A percentile compares a stretch with the other conserved stretches of the same genome.
Conservation (phyloP, 2,329 filamentous ascomycete genomes). For the Neonectria punicea region DNA sequence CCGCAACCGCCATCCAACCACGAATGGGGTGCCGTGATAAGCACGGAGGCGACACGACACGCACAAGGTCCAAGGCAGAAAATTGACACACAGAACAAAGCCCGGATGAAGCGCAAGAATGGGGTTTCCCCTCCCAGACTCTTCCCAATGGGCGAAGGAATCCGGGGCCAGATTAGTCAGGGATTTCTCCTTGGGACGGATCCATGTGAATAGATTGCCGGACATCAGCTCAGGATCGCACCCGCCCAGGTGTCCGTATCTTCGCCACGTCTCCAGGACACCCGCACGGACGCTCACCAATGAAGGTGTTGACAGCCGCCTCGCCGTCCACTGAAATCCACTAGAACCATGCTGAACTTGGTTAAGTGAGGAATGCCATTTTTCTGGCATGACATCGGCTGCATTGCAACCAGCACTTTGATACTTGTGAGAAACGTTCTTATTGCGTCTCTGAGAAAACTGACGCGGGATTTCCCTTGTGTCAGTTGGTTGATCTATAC, state of each 20-base stretch:
- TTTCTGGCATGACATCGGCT: background rate
- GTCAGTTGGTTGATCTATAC: background rate
- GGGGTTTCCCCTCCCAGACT: background rate
- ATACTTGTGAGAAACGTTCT: background rate
- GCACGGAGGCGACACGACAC: conserved; percentile 19
- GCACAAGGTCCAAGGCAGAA: conserved; percentile 15
- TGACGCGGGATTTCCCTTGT: background rate
- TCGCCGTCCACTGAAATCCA: background rate
- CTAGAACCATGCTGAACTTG: background rate
- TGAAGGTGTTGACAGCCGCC: background rate
- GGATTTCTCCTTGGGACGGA: conserved; percentile 3
- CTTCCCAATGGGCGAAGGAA: background rate
- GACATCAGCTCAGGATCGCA: background rate
- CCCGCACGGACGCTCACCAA: conserved; percentile 15
- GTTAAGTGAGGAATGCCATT: background rate
- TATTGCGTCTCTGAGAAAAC: background rate
- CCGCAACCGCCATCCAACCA: conserved; percentile 4
- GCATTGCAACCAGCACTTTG: background rate
- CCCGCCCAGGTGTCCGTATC: background rate
- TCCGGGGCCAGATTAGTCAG: background rate
- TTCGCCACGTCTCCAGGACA: conserved; percentile 15
- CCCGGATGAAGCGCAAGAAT: background rate
- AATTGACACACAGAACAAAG: background rate
- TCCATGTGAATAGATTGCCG: background rate
- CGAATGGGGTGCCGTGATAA: conserved; percentile 16